Evolutionary conservation across 176 grass and related monocot genomes (phyloP).

Genomic region (Carex parvula): DNA sequence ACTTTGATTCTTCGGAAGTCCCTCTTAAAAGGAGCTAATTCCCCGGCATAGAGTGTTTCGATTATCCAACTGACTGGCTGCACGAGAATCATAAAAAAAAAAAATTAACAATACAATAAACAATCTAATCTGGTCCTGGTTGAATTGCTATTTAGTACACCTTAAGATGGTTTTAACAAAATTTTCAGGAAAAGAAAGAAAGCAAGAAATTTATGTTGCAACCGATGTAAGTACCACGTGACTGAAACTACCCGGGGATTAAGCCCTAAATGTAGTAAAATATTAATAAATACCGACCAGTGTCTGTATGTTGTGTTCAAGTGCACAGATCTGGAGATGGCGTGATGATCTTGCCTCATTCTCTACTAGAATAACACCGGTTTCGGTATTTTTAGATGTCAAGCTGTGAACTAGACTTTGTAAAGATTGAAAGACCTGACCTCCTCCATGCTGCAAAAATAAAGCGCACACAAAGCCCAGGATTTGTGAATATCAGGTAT

Average conservation of each 20-base stretch:
- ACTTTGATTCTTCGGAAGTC: slow-evolving; percentile 61
- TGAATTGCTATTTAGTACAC: background rate
- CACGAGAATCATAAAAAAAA: slow-evolving; percentile 26
- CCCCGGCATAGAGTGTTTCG: slow-evolving; percentile 53
- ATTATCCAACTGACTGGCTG: slow-evolving; percentile 81
- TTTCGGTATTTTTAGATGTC: slow-evolving; percentile 36
- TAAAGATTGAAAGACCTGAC: slow-evolving; percentile 80
- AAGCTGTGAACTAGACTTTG: slow-evolving; percentile 69
- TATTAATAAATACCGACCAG: background rate
- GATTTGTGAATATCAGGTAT: background rate
- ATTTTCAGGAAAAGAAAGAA: background rate
- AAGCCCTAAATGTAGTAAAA: background rate
- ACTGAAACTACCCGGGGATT: background rate
- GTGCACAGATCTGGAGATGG: slow-evolving; percentile 64
- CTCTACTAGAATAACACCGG: slow-evolving; percentile 71
- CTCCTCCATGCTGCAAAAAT: slow-evolving; percentile 72
- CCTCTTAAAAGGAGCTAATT: slow-evolving; percentile 67
- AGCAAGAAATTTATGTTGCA: background rate
- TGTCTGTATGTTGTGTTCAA: slow-evolving; percentile 62
- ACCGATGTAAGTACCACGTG: background rate
- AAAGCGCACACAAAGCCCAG: background rate
- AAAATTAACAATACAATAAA: background rate
- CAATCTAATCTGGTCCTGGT: background rate
- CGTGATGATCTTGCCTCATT: slow-evolving; percentile 56
- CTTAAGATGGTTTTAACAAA: background rate